Evolutionary conservation across 106 monocot genomes (phyloP), one percentile per base, ranked within the genome.

Genomic region (Dendrobium nobile): DNA sequence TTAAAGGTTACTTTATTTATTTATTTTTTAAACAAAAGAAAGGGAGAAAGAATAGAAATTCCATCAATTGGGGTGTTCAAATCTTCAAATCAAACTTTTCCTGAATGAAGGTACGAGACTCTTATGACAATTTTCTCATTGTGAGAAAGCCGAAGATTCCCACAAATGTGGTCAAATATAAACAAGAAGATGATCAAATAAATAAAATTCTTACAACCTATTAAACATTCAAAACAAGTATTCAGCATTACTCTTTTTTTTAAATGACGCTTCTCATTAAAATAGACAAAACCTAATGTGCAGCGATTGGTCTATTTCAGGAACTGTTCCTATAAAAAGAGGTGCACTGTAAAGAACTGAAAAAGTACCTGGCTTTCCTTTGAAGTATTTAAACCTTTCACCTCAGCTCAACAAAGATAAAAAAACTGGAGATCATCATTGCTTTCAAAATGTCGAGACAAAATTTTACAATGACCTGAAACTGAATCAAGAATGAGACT

Each of bases 291-390:
- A 43, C 20, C 19, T 4, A 76, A 48, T 26, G 18, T 76, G 47
- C 48, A 76, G 48, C 19, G 76, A 41, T 48, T 48, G 48, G 76
- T 76, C 76, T 76, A 76, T 76, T 76, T 48, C 48, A 26, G 76
- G 26, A 51, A 76, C 76, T 26, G 76, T 76, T 47, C n/a, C 76
- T 44, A 48, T 76, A 48, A 76, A 76, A 76, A 76, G 76, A 76
- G 28, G 47, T 13, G 11, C 76, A n/a, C 76, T 48, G 76, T 48
- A 76, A 75, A 74, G 74, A 74, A 27, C 76, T 76, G 48, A 16
- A 48, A 76, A 76, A 48, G 26, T 13, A 47, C n/a, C 20, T 47
- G 8, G 11, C 43, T 31, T 16, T 75, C 17, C 44, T 20, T 48
- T 76, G 11, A 47, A 76, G 26, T 28, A 76, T 51, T 51, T 45